These are phyloP conservation scores for Entophlyctis helioformis DNA, from an alignment of 192 early-diverging fungal genomes.

Conservation along the genomic window DNA sequence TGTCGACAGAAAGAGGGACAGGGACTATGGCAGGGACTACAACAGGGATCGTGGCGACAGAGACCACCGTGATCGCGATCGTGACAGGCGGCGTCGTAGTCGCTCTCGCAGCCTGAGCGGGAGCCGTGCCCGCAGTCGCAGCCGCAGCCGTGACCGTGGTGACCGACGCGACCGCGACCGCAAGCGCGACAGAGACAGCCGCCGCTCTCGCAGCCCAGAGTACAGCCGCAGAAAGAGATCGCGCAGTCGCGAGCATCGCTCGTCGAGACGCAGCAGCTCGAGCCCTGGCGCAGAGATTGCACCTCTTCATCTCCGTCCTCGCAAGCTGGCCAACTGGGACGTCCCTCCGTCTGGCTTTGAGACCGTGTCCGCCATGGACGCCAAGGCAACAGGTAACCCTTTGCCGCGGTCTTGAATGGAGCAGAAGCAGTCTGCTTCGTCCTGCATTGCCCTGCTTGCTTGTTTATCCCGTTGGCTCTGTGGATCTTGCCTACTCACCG, in stretches of 20 bases:
- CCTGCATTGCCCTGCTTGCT: too few species aligned
- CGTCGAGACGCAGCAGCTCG: constrained; percentile 1
- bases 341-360: constrained; percentile 80
- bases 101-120: constrained; percentile 6
- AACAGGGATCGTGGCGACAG: constrained; percentile 23
- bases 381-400: constrained; percentile 71
- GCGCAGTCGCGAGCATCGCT: constrained; percentile 3
- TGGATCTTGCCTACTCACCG: too few species aligned
- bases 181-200: constrained; percentile 8
- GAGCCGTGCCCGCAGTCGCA: constrained; percentile 26
- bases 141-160: constrained; percentile 17
- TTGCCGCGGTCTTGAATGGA: constrained; percentile 74
- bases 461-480: too few species aligned
- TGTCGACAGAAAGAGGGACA: too few species aligned
- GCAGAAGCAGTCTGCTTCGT: too few species aligned
- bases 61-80: constrained; percentile 32
- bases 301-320: constrained; percentile 65
- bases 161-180: constrained; percentile 17
- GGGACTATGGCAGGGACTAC: constrained; percentile 13
- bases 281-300: constrained; percentile 12
- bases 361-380: constrained; percentile 69
- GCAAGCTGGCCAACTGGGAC: constrained; percentile 89
- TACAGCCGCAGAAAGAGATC: background rate
- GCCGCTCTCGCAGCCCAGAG: background rate
- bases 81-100: constrained; percentile 21